phyloP scores from a whole-genome alignment of 352 stramenopile genomes.

The Globisporangium ultimum region DNA sequence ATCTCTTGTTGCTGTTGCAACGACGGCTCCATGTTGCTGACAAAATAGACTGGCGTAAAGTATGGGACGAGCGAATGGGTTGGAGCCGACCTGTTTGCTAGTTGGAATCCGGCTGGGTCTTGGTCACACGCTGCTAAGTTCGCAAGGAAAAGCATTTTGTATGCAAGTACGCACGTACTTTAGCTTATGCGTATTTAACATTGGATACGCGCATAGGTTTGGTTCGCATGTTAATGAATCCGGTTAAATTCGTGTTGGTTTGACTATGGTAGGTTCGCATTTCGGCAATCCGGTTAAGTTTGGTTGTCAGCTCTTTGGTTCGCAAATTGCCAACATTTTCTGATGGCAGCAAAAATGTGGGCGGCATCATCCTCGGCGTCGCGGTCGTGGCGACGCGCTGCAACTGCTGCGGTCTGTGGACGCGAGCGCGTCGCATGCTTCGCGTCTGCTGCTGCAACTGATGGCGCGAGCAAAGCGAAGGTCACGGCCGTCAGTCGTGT shows the following conservation, averaged over 20 bases:
- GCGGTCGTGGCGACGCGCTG: background rate
- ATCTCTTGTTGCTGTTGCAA: slow-evolving; percentile 5
- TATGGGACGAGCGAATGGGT: no score
- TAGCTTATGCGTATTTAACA: no score
- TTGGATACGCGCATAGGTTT: no score
- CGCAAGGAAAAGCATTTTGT: no score
- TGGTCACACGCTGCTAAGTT: no score
- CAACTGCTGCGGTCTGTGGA: background rate
- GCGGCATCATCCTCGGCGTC: background rate
- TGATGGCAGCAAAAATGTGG: slow-evolving; percentile 7
- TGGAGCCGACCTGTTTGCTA: no score
- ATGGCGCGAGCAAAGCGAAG: slow-evolving; percentile 16
- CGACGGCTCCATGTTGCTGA: background rate
- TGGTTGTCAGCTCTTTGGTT: background rate
- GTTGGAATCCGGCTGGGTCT: no score
- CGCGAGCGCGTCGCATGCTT: background rate
- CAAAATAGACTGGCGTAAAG: no score
- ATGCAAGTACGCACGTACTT: no score
- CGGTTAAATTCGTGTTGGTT: no score
- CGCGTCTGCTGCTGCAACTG: background rate
- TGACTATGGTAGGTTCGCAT: no score
- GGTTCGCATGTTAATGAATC: no score
- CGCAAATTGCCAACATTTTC: background rate
- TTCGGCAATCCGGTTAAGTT: background rate
- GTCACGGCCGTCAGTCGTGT: slow-evolving; percentile 45